Percentiles rank a stretch among this genome's conserved stretches.
These are phyloP conservation scores for Hansenula lynferdii DNA, from an alignment of 1,139 yeast species.

Conservation along the genomic window DNA sequence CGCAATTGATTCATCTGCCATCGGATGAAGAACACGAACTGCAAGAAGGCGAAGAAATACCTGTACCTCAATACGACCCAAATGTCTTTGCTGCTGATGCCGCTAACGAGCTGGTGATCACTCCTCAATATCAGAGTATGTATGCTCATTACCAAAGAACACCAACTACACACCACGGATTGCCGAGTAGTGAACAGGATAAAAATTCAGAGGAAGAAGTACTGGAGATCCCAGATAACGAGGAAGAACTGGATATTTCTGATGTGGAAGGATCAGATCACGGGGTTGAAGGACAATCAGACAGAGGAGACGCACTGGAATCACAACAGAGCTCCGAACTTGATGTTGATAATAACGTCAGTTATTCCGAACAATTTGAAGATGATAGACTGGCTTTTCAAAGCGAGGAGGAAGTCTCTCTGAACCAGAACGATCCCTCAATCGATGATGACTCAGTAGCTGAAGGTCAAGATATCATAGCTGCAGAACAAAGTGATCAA, in stretches of 20 bases:
- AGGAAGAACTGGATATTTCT: too few species aligned
- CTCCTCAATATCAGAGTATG: slow-evolving; percentile 2
- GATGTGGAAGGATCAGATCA: too few species aligned
- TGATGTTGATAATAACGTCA: neutral
- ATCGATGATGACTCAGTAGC: too few species aligned
- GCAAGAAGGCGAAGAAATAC: slow-evolving; percentile 1
- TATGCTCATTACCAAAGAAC: neutral
- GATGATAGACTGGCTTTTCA: neutral
- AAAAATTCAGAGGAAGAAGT: slow-evolving; percentile 5
- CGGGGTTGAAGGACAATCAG: too few species aligned
- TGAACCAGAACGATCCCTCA: too few species aligned
- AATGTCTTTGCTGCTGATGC: neutral
- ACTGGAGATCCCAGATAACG: too few species aligned
- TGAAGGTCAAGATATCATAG: too few species aligned
- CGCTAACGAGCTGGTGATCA: neutral
- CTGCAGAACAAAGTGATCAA: too few species aligned
- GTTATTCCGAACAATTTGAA: neutral
- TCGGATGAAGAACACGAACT: slow-evolving; percentile 7
- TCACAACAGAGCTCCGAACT: too few species aligned
- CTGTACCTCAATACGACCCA: neutral
- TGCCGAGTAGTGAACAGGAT: too few species aligned
- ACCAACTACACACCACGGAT: neutral
- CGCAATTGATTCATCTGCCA: slow-evolving; percentile 3
- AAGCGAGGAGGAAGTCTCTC: neutral
- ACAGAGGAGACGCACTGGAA: too few species aligned